Percentiles rank a stretch among this genome's conserved stretches.
Evolutionary conservation across 371 early-diverging fungal genomes (phyloP).

Genomic region (Parasitella parasitica): DNA sequence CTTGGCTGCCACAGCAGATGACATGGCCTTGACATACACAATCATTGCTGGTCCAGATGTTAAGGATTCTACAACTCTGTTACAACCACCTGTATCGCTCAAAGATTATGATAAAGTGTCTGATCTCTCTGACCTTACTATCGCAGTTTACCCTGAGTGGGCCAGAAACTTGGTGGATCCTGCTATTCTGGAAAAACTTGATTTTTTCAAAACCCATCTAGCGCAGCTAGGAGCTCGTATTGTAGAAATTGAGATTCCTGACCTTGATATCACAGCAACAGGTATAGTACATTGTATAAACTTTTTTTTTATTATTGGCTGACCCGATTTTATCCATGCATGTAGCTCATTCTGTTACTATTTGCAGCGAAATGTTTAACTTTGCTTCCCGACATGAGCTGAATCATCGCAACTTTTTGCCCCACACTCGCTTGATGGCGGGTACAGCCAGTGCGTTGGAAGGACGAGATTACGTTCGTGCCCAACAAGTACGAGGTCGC

Average conservation of each 20-base stretch:
- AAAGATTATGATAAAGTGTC: conserved; percentile 19
- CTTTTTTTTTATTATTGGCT: background rate
- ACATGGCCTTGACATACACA: conserved; percentile 62
- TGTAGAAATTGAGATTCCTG: conserved; percentile 67
- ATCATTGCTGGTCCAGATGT: conserved; percentile 65
- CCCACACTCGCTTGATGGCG: conserved; percentile 39
- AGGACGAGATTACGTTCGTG: conserved; percentile 49
- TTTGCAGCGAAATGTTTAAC: conserved; percentile 61
- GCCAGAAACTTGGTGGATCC: conserved; percentile 17
- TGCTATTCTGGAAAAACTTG: conserved; percentile 46
- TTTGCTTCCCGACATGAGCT: conserved; percentile 27
- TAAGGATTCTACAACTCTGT: conserved; percentile 22
- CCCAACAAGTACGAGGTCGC: conserved; percentile 62
- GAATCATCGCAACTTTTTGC: conserved; percentile 21
- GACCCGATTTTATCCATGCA: background rate
- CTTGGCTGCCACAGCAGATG: conserved; percentile 63
- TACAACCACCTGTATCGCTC: conserved; percentile 24
- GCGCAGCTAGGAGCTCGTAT: conserved; percentile 57
- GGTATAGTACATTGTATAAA: conserved; percentile 23
- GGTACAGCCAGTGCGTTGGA: conserved; percentile 16
- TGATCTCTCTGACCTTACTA: conserved; percentile 29
- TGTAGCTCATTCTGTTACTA: conserved; percentile 66
- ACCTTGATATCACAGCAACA: conserved; percentile 48
- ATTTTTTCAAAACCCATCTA: conserved; percentile 41
- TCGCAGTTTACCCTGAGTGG: conserved; percentile 32